Evolutionary conservation across 331 rosid species (phyloP).

Genomic region (Pyracantha coccinea): DNA sequence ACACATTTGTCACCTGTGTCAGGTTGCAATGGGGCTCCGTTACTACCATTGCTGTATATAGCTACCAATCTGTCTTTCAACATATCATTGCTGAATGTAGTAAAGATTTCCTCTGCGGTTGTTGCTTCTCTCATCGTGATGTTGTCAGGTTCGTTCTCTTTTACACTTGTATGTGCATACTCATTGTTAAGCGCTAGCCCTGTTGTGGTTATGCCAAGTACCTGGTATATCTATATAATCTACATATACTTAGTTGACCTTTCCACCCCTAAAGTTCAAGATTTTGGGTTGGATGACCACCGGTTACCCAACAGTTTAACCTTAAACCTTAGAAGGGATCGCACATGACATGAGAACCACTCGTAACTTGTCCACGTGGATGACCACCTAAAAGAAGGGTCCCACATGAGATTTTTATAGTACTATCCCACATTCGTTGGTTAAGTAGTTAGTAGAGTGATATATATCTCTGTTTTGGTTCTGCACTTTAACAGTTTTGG

Average conservation of each 20-base stretch:
- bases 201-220: background rate
- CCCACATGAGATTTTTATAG: background rate
- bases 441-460: too few species aligned
- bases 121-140: conserved; percentile 71
- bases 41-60: conserved; percentile 79
- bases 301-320: too few species aligned
- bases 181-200: background rate
- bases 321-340: background rate
- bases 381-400: background rate
- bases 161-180: background rate
- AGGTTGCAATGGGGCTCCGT: conserved; percentile 87
- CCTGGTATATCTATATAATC: background rate
- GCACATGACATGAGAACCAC: background rate
- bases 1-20: conserved; percentile 7
- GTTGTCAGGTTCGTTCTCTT: conserved; percentile 59
- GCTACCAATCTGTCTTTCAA: conserved; percentile 64
- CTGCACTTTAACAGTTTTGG: background rate
- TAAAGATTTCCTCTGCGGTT: conserved; percentile 75
- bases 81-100: conserved; percentile 58
- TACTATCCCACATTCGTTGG: background rate
- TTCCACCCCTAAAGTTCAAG: background rate
- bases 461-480: too few species aligned
- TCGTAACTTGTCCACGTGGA: background rate
- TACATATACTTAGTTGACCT: background rate
- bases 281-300: background rate